Conservation (phyloP, 352 stramenopile species). For the Globisporangium paroecandrum region DNA sequence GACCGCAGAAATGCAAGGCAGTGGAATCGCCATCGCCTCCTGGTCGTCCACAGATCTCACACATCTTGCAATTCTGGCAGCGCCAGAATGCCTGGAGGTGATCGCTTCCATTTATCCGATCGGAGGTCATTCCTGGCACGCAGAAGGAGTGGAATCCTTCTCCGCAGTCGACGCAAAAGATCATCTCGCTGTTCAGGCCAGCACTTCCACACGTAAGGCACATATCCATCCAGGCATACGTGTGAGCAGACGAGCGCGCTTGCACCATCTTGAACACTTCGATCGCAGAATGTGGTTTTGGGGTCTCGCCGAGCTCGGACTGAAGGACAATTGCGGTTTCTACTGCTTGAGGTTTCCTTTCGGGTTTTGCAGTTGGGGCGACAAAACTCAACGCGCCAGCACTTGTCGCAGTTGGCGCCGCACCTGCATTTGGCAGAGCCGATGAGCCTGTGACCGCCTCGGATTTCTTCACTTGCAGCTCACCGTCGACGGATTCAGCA, state of each 20-base stretch:
- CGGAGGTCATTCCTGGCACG: slow-evolving; percentile 36
- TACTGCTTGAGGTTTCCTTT: slow-evolving; percentile 1
- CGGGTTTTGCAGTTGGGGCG: neutral
- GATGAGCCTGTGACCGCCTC: neutral
- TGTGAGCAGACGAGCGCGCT: slow-evolving; percentile 75
- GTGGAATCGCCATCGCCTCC: slow-evolving; percentile 23
- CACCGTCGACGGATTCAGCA: neutral
- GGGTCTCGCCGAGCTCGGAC: slow-evolving; percentile 48
- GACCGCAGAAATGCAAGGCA: slow-evolving; percentile 31
- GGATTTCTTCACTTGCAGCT: neutral
- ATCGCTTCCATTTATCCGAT: slow-evolving; percentile 30
- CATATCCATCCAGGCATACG: slow-evolving; percentile 90
- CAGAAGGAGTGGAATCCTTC: slow-evolving; percentile 95
- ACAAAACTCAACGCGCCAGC: neutral
- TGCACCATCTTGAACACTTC: slow-evolving; percentile 71
- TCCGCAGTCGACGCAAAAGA: slow-evolving; percentile 96
- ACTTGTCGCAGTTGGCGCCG: neutral
- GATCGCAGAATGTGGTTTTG: slow-evolving; percentile 61
- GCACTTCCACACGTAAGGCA: slow-evolving; percentile 90
- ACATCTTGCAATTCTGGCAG: slow-evolving; percentile 96
- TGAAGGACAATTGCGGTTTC: slow-evolving; percentile 38
- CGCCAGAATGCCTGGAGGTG: slow-evolving; percentile 84
- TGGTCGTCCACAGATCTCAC: slow-evolving; percentile 87
- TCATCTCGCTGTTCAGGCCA: slow-evolving; percentile 68
- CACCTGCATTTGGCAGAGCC: neutral